Base-by-base conservation (phyloP, 768 basidiomycete genomes). In the Boletus patriciae region DNA sequence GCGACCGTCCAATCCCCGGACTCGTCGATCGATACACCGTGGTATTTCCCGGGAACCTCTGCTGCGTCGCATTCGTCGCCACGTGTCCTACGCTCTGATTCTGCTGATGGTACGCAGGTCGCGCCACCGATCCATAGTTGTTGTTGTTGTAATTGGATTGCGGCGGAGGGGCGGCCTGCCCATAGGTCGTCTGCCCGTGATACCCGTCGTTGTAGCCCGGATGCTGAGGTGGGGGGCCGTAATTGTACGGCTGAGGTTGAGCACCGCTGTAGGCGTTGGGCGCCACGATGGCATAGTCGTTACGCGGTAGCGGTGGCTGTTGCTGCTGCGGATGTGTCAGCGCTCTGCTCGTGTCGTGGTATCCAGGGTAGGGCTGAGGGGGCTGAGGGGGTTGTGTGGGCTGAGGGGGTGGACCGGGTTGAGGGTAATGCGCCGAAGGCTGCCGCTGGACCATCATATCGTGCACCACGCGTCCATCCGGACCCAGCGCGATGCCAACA, bases 401-500 rank as follows among this genome's bases (percentile, higher is more conserved):
- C 15, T 47, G 60, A 53, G 59, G 31, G 6, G 57, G 60, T 2
- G 42, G 50, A 5, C 40, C 51, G 0, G 57, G 43, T 10, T 55
- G 62, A 12, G 50, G 18, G 43, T 61, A 70, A 21, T 67, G 65
- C 31, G 16, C 7, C 4, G 45, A 5, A 5, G 55, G 31, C 13
- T 55, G 62, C 2, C 58, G 62, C 71, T 76, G 58, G 81, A 82
- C 61, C 84, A 94, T 85, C 40, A 83, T 80, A 71, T 96, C 94
- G 58, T 88, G 84, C 36, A 87, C 76, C 6, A 96, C 94, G 15
- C 86, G 80, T 9, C 94, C 94, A 55, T 77, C 83, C 0, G 87
- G 85, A 60, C 92, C 93, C 3, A 96, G 76, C 3, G 84, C 81
- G 57, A 96, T 95, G 4, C 94, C 93, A 4, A 92, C 79, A n/a